Percentiles rank a stretch among this genome's conserved stretches.
Evolutionary conservation across 2,329 filamentous ascomycete species (phyloP).

Genomic region (Didymella arachidicola): DNA sequence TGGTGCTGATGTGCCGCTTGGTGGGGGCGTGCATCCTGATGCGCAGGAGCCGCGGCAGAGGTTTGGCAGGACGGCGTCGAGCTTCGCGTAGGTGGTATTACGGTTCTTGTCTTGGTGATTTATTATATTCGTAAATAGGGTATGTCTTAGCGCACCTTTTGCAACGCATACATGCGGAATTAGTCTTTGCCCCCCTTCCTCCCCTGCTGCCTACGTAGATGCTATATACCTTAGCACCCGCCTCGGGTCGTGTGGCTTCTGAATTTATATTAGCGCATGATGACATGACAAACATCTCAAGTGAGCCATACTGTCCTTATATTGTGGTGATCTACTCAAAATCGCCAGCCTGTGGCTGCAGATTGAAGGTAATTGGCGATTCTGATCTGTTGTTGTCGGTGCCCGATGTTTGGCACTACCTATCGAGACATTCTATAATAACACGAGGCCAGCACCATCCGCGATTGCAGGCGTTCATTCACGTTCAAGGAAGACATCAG

Average conservation of each 20-base stretch:
- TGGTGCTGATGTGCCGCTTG: conserved; percentile 25
- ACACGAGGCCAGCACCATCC: not conserved
- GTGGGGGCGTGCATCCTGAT: conserved; percentile 24
- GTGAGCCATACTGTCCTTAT: not conserved
- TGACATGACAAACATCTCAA: conserved; percentile 1
- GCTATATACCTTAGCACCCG: too few relatives aligned
- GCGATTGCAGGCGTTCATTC: not conserved
- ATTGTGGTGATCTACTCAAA: not conserved
- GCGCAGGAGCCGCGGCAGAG: conserved; percentile 13
- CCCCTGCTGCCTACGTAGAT: too few relatives aligned
- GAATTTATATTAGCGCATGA: not conserved
- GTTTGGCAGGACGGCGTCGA: conserved; percentile 22
- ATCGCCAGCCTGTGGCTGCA: not conserved
- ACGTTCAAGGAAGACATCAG: too few relatives aligned
- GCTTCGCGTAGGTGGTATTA: conserved; percentile 15
- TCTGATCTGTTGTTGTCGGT: not conserved
- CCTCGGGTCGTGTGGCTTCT: too few relatives aligned
- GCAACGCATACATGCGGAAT: too few relatives aligned
- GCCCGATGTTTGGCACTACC: not conserved
- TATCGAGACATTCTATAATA: not conserved
- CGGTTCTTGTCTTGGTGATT: not conserved
- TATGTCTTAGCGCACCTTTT: too few relatives aligned
- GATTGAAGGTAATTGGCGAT: not conserved
- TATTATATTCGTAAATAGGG: too few relatives aligned
- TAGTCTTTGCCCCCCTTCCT: too few relatives aligned